Base-by-base conservation (phyloP, 768 basidiomycete species). In the Tricholoma saponaceum region DNA sequence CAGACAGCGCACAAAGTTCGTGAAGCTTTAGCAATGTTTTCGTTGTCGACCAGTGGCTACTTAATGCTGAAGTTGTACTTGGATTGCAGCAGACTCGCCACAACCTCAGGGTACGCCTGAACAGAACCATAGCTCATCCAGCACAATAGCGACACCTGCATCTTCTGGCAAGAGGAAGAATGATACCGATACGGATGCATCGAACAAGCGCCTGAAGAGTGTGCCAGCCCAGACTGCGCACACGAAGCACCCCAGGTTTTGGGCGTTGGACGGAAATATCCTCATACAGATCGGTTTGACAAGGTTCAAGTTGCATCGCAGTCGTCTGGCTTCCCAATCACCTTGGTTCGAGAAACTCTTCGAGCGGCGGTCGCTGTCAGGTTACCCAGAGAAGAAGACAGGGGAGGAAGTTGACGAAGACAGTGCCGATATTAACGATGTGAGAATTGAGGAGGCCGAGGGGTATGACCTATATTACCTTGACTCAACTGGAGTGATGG, bases 261-360 rank as follows among this genome's bases (percentile, higher is more conserved):
- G 66, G 66, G 50, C 56, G 4, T 51, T 60, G 0, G 69, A 70
- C 46, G 67, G 68, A n/a, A 69, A 65, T 30, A 52, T 68, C 10
- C 58, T 67, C 18, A 25, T 70, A 4, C 64, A 65, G 39, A 65
- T 70, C 33, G 66, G 52, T 1, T 14, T 14, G 20, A 64, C 53
- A 44, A 54, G 60, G 1, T 63, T 65, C 54, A 69, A 64, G 49
- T 32, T 68, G 1, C 69, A 68, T 30, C 61, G 64, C 1, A 68
- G 67, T 33, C 65, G 68, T 2, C 50, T 71, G 0, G 56, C 64
- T 0, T 47, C 54, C 16, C 57, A 67, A 51, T 69, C 68, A 5
- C 32, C 37, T 2, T 68, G 66, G 67, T 69, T 71, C 56, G 39
- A 60, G 32, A 54, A 55, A 6, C 61, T 70, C 5, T 62, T 70